phyloP scores from a whole-genome alignment of 164 flowering plant species.

The Amborella trichopoda region DNA sequence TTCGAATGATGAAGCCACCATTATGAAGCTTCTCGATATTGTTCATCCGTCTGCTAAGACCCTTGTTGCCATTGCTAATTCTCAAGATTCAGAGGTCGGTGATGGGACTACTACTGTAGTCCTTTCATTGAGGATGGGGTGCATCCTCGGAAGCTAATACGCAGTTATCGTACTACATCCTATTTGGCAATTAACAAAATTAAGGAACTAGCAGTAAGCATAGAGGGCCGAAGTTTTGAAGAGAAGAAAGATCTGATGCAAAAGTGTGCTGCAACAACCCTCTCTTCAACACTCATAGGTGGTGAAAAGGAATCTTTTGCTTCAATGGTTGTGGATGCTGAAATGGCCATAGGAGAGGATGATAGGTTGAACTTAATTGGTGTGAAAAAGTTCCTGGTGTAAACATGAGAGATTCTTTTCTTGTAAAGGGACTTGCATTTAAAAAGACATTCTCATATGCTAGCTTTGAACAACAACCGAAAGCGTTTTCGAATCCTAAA shows the following conservation, averaged over 20 bases:
- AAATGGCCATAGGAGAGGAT: slow-evolving; percentile 71
- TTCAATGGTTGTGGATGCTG: slow-evolving; percentile 94
- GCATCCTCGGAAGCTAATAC: no score
- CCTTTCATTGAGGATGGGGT: no score
- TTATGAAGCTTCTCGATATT: slow-evolving; percentile 98
- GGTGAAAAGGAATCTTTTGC: slow-evolving; percentile 98
- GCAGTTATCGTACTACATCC: no score
- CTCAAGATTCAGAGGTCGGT: slow-evolving; percentile 99
- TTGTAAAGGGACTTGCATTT: slow-evolving; percentile 94
- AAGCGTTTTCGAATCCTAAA: slow-evolving; percentile 77
- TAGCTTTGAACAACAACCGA: slow-evolving; percentile 98
- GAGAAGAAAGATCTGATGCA: slow-evolving; percentile 77
- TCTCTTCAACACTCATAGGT: slow-evolving; percentile 91
- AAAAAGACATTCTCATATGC: slow-evolving; percentile 96
- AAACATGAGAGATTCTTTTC: slow-evolving; percentile 90
- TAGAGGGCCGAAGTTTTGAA: slow-evolving; percentile 76
- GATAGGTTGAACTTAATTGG: slow-evolving; percentile 93
- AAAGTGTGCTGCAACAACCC: slow-evolving; percentile 96
- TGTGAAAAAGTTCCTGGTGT: slow-evolving; percentile 98
- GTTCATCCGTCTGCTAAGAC: slow-evolving; percentile 96
- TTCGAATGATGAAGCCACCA: slow-evolving; percentile 97
- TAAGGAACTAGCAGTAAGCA: no score
- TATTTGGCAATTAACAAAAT: no score
- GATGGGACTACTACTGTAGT: no score
- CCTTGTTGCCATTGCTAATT: slow-evolving; percentile 94